These are phyloP conservation scores for Russula sp. DNA, from an alignment of 768 basidiomycete species.

Conservation along the genomic window DNA sequence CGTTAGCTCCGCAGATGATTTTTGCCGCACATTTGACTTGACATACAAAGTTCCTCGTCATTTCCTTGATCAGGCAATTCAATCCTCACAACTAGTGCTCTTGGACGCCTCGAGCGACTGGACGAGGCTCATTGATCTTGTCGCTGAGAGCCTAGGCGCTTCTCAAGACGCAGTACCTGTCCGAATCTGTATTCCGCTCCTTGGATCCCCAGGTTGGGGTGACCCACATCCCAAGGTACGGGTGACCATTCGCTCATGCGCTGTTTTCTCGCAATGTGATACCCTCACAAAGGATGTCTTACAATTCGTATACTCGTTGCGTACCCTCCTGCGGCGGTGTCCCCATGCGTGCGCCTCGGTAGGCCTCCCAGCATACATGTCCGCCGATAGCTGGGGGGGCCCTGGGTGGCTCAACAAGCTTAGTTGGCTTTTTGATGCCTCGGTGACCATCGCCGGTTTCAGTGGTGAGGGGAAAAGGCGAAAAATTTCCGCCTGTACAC, in stretches of 20 bases:
- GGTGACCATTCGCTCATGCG: conserved; percentile 26
- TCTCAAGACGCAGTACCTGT: conserved; percentile 22
- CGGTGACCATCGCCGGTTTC: conserved; percentile 73
- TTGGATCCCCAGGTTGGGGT: conserved; percentile 58
- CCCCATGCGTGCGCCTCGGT: conserved; percentile 64
- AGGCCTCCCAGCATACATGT: conserved; percentile 62
- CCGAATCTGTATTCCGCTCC: conserved; percentile 29
- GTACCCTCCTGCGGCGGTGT: conserved; percentile 54
- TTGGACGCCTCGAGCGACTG: conserved; percentile 16
- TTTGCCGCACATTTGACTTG: conserved; percentile 72
- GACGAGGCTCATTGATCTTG: conserved; percentile 12
- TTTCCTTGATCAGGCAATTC: conserved; percentile 39
- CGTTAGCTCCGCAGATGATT: conserved; percentile 53
- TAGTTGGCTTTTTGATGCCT: conserved; percentile 75
- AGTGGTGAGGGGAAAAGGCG: conserved; percentile 53
- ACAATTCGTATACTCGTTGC: conserved; percentile 68
- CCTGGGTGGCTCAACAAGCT: conserved; percentile 73
- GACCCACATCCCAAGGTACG: conserved; percentile 54
- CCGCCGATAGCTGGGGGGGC: conserved; percentile 56
- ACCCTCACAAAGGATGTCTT: conserved; percentile 54
- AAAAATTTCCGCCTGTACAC: conserved; percentile 3
- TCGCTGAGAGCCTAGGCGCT: conserved; percentile 25
- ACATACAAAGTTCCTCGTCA: conserved; percentile 54
- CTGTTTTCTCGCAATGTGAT: conserved; percentile 11
- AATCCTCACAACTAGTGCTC: conserved; percentile 22